Percentiles rank a stretch among this genome's conserved stretches.
Evolutionary conservation across 169 alveolate species (phyloP).

Genomic region (Babesia sp.): DNA sequence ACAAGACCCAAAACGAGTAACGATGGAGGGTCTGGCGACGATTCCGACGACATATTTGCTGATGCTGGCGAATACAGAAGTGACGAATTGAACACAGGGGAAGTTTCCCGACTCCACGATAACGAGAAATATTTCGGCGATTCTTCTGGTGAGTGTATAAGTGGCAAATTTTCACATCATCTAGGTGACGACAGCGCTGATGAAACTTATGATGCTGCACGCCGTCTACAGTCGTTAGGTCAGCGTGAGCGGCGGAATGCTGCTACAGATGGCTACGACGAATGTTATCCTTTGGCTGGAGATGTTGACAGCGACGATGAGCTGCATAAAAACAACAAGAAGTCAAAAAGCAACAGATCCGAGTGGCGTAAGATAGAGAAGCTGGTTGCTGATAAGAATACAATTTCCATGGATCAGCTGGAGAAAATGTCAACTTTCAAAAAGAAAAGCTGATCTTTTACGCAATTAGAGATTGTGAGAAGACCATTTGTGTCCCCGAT

Average conservation of each 20-base stretch:
- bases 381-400: conserved; percentile 43
- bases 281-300: conserved; percentile 33
- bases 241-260: conserved; percentile 5
- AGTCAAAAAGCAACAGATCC: background rate
- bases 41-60: conserved; percentile 53
- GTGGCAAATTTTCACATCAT: background rate
- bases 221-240: conserved; percentile 3
- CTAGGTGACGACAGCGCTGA: conserved; percentile 19
- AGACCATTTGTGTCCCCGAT: background rate
- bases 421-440: conserved; percentile 6
- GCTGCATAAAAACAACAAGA: conserved; percentile 6
- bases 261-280: conserved; percentile 28
- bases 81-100: conserved; percentile 33
- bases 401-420: conserved; percentile 40
- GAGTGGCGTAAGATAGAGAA: conserved; percentile 63
- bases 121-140: conserved; percentile 42
- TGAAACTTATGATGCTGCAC: background rate
- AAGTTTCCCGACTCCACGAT: background rate
- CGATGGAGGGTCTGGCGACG: conserved; percentile 24
- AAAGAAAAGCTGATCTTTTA: background rate
- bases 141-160: conserved; percentile 4
- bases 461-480: background rate
- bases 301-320: conserved; percentile 48
- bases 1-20: conserved; percentile 13
- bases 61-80: conserved; percentile 43